Conservation (phyloP, 192 early-diverging fungal species). For the Jimgerdemannia lactiflua region DNA sequence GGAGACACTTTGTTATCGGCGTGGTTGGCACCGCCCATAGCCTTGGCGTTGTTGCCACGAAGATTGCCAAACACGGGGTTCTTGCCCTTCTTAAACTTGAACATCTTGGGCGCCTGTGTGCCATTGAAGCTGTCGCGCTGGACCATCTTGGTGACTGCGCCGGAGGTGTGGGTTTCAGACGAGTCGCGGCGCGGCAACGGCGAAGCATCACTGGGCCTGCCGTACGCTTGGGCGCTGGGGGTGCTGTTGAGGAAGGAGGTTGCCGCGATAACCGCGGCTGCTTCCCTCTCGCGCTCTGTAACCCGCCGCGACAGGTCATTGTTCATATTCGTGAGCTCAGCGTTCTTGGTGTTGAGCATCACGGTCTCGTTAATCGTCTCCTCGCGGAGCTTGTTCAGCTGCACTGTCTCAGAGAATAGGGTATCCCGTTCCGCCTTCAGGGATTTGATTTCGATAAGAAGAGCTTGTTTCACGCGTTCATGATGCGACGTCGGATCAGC, state of each 20-base stretch:
- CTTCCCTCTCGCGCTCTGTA: conserved; percentile 33
- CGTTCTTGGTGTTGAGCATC: conserved; percentile 48
- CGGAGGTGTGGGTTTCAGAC: conserved; percentile 1
- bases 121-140: conserved; percentile 35
- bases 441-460: conserved; percentile 40
- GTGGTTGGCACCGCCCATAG: conserved; percentile 9
- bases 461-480: conserved; percentile 41
- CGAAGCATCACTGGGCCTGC: background rate
- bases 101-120: conserved; percentile 42
- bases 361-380: conserved; percentile 50
- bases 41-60: conserved; percentile 22
- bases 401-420: conserved; percentile 39
- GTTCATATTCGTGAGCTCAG: conserved; percentile 50
- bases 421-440: conserved; percentile 42
- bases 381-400: conserved; percentile 40
- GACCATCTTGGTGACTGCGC: conserved; percentile 14
- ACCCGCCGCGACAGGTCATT: conserved; percentile 48
- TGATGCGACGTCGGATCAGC: conserved; percentile 18
- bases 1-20: conserved; percentile 33
- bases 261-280: conserved; percentile 33
- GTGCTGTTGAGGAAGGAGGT: conserved; percentile 24
- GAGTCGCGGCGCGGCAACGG: background rate
- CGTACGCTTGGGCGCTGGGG: background rate
- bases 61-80: conserved; percentile 36
- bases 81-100: conserved; percentile 55